phyloP scores from a whole-genome alignment of 768 basidiomycete species.

The Pulveroboletus sp. region DNA sequence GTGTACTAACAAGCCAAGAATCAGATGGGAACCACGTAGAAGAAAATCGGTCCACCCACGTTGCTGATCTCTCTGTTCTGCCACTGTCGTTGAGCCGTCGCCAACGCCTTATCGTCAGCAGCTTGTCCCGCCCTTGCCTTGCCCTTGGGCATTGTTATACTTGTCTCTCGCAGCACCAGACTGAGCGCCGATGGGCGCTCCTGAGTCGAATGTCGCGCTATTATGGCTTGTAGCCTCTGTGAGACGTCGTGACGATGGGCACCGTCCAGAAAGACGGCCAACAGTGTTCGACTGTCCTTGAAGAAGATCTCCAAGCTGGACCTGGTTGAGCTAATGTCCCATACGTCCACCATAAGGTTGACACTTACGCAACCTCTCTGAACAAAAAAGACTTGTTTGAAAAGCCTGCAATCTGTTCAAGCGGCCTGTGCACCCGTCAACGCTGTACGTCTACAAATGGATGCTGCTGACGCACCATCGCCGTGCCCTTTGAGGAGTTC shows the following conservation, averaged over 20 bases:
- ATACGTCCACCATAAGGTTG: not conserved
- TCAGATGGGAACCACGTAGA: not conserved
- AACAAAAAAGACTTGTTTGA: conserved; percentile 86
- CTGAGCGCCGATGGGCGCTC: conserved; percentile 41
- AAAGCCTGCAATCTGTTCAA: conserved; percentile 71
- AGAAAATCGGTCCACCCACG: conserved; percentile 40
- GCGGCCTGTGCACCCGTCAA: conserved; percentile 49
- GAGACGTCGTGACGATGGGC: conserved; percentile 58
- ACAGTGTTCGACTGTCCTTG: conserved; percentile 82
- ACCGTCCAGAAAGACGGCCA: conserved; percentile 77
- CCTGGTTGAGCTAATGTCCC: not conserved
- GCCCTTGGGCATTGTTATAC: conserved; percentile 23
- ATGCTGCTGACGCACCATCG: conserved; percentile 58
- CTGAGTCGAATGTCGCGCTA: conserved; percentile 39
- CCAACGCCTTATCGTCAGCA: conserved; percentile 43
- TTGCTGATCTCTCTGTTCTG: conserved; percentile 90
- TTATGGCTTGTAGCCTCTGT: conserved; percentile 46
- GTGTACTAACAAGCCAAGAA: conserved; percentile 55
- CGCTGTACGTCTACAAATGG: not conserved
- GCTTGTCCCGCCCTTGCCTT: conserved; percentile 9
- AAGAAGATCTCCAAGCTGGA: conserved; percentile 86
- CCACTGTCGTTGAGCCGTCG: conserved; percentile 77
- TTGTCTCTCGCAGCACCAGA: conserved; percentile 41
- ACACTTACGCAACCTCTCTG: conserved; percentile 81
- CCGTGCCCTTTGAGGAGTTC: conserved; percentile 75